These are phyloP conservation scores for Scleroderma bovista DNA, from an alignment of 768 basidiomycete species.

Conservation along the genomic window DNA sequence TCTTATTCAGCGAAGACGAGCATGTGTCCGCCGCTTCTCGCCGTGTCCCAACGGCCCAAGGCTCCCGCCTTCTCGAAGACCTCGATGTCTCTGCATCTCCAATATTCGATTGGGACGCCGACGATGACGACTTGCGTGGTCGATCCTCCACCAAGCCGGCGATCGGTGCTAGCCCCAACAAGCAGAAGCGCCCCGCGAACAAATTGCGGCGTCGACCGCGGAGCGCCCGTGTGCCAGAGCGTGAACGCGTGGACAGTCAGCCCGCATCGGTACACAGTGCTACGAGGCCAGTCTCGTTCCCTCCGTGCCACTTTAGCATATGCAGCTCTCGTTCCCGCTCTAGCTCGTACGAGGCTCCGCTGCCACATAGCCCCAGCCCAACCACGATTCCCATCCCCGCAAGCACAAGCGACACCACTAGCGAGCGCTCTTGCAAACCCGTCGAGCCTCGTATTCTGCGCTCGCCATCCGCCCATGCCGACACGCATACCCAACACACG, in stretches of 20 bases:
- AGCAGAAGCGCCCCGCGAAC: not conserved
- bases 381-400: no score
- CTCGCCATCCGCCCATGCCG: slow-evolving; percentile 13
- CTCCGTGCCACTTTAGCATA: not conserved
- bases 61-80: slow-evolving; percentile 22
- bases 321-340: not conserved
- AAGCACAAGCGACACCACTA: not conserved
- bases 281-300: not conserved
- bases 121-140: not conserved
- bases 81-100: slow-evolving; percentile 23
- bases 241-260: slow-evolving; percentile 11
- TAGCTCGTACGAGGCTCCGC: slow-evolving; percentile 11
- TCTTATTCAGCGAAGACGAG: not conserved
- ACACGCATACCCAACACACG: not conserved
- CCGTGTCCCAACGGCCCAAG: slow-evolving; percentile 1
- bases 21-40: not conserved
- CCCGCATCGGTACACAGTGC: not conserved
- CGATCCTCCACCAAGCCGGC: not conserved
- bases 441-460: slow-evolving; percentile 17
- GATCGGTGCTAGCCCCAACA: not conserved
- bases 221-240: slow-evolving; percentile 10
- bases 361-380: slow-evolving; percentile 4
- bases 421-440: slow-evolving; percentile 1
- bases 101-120: slow-evolving; percentile 10
- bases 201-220: slow-evolving; percentile 13